Base-by-base conservation (phyloP, 805 yeast genomes). In the Candida coquimbonensis region DNA sequence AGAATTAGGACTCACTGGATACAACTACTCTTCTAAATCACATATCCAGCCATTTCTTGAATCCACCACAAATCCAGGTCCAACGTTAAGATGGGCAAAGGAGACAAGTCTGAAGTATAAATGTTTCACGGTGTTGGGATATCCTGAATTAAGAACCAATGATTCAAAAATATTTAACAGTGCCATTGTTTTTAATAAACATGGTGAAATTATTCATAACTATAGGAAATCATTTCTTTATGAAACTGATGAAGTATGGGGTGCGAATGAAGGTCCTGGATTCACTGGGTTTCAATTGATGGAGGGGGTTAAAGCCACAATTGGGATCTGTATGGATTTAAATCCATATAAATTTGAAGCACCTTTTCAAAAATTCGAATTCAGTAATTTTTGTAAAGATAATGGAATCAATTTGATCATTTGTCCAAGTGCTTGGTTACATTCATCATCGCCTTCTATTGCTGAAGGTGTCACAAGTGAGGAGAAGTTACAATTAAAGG, bases 251-350 rank as follows among this genome's bases (percentile, higher is more conserved):
- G 83, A 82, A 47, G 66, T 54, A 0, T 89, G 95, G 93, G 95
- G 93, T 0, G 81, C 88, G 45, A 49, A 58, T 2, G 95, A 86
- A 56, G 81, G 83, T 40, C 64, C 60, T 2, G 80, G 78, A 0
- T 89, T 88, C 55, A 63, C 67, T 25, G 60, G 74, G 1, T 75
- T 83, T 41, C 69, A 56, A 25, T 24, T 57, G 32, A 49, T 47
- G 42, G 48, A 51, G 6, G 64, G 64, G 24, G 53, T 76, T 7
- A 72, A 61, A 33, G 67, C 83, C 1, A 73, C 81, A 32, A 70
- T 90, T 45, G 98, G 96, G 0, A 88, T 90, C 7, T 90, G 98
- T 61, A 90, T 90, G 97, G 98, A 90, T 65, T 63, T 90, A 50
- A 89, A 87, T 60, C 96, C 96, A 0, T 84, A 86, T 61, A 73